Conservation (phyloP, 78 protist species). For the Chrysochromulina tobinii region DNA sequence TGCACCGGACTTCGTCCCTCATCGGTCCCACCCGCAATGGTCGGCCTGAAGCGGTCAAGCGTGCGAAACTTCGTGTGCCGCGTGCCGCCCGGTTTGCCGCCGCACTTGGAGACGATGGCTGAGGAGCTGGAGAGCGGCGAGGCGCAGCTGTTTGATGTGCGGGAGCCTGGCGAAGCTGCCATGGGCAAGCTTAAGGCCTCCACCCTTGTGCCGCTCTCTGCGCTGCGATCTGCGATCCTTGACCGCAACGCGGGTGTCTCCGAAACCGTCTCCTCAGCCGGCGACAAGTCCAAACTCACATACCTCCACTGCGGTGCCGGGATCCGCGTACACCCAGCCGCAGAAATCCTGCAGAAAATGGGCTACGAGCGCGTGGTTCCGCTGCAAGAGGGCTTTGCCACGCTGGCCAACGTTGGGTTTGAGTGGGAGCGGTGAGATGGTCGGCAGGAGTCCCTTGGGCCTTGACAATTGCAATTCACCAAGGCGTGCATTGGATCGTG, state of each 20-base stretch:
- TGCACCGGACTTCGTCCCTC: too few relatives aligned
- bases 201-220: not conserved
- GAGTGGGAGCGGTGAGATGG: too few relatives aligned
- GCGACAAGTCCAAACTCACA: not conserved
- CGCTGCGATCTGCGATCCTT: not conserved
- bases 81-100: too few relatives aligned
- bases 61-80: too few relatives aligned
- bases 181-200: not conserved
- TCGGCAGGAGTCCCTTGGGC: too few relatives aligned
- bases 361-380: not conserved
- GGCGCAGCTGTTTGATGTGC: not conserved
- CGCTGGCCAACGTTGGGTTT: not conserved
- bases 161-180: not conserved
- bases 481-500: too few relatives aligned
- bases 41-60: too few relatives aligned
- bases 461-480: too few relatives aligned
- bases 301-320: not conserved
- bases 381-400: not conserved
- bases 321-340: not conserved
- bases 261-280: not conserved
- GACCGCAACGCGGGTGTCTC: not conserved
- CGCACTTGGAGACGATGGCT: not conserved
- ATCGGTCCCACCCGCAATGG: too few relatives aligned
- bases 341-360: not conserved
- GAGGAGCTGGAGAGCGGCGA: not conserved